phyloP scores from a whole-genome alignment of 1,284 basidiomycete species.

The Omphalotus olearius region DNA sequence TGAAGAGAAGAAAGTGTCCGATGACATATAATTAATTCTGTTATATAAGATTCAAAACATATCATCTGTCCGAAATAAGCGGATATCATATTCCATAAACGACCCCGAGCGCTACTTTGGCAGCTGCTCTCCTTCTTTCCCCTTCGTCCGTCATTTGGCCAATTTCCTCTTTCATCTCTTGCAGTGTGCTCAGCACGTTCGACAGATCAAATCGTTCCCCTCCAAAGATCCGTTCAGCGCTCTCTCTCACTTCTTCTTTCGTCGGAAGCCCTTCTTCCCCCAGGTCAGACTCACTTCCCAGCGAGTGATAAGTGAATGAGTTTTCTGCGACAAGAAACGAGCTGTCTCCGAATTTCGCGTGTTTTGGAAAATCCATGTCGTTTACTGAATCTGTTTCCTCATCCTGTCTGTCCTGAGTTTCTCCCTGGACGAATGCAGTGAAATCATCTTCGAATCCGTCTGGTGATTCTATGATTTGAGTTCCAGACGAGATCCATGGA shows the following conservation, averaged over 20 bases:
- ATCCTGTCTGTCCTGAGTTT: too few relatives aligned
- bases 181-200: constrained; percentile 55
- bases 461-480: neutral
- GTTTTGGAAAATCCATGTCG: neutral
- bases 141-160: constrained; percentile 59
- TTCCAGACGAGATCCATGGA: constrained; percentile 27
- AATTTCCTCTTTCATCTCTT: constrained; percentile 72
- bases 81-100: constrained; percentile 57
- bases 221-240: constrained; percentile 55
- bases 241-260: constrained; percentile 46
- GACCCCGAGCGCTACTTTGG: constrained; percentile 66
- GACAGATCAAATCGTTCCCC: constrained; percentile 56
- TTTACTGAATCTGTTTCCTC: constrained; percentile 6
- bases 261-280: constrained; percentile 44
- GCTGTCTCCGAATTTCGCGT: constrained; percentile 5
- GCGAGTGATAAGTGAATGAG: constrained; percentile 37
- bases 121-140: constrained; percentile 63
- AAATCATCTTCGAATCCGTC: constrained; percentile 72
- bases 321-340: constrained; percentile 10
- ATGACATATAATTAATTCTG: too few relatives aligned
- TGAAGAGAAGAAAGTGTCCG: neutral
- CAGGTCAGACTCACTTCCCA: constrained; percentile 47
- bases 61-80: neutral
- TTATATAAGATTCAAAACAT: too few relatives aligned
- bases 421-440: constrained; percentile 51